phyloP scores from a whole-genome alignment of 2,329 filamentous ascomycete species.

The Apiospora malaysiana region DNA sequence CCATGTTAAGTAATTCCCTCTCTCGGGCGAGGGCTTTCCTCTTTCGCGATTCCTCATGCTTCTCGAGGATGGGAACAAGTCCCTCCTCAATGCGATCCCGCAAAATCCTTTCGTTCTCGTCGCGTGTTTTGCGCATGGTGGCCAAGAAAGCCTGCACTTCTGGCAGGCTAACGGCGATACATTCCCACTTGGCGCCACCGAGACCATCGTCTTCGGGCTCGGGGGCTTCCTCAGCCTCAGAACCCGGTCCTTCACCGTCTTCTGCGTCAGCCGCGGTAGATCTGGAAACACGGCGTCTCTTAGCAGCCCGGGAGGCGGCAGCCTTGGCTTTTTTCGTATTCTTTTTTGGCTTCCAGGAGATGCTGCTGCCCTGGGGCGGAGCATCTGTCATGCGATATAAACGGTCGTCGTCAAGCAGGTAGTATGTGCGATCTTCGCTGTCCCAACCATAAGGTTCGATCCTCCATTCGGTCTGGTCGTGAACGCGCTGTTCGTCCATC shows the following conservation, averaged over 20 bases:
- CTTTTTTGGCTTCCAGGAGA: slow-evolving; percentile 63
- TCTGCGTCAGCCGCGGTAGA: slow-evolving; percentile 47
- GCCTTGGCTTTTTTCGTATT: slow-evolving; percentile 71
- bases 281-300: slow-evolving; percentile 67
- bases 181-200: slow-evolving; percentile 87
- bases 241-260: slow-evolving; percentile 42
- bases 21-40: slow-evolving; percentile 71
- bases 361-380: slow-evolving; percentile 61
- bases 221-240: slow-evolving; percentile 35
- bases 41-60: slow-evolving; percentile 76
- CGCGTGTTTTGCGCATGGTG: slow-evolving; percentile 75
- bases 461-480: slow-evolving; percentile 79
- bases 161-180: slow-evolving; percentile 78
- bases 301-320: slow-evolving; percentile 67
- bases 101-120: slow-evolving; percentile 84
- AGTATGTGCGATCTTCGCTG: slow-evolving; percentile 83
- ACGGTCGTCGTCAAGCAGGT: slow-evolving; percentile 90
- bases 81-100: slow-evolving; percentile 75
- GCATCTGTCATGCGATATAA: slow-evolving; percentile 88
- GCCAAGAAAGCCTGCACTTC: slow-evolving; percentile 78
- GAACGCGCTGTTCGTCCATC: slow-evolving; percentile 82
- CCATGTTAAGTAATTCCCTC: slow-evolving; percentile 79
- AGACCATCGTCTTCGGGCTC: slow-evolving; percentile 65
- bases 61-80: slow-evolving; percentile 83
- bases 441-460: slow-evolving; percentile 92